Conservation (phyloP, 106 monocot genomes). For the Dendrobium chrysotoxum region DNA sequence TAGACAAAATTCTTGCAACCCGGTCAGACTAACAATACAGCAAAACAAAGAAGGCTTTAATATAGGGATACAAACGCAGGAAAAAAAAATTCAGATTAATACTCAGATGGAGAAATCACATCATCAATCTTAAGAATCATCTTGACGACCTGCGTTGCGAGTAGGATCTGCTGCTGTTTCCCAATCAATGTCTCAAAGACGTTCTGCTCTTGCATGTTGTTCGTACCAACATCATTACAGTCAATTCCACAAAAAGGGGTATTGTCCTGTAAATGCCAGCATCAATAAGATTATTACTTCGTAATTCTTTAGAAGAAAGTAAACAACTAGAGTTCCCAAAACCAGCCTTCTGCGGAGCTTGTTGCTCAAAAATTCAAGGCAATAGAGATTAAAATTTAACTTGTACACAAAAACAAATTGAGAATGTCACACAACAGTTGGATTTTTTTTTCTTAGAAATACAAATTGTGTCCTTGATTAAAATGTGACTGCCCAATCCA, state of each 20-base stretch:
- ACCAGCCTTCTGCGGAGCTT: too few species aligned
- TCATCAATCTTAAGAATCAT: constrained; percentile 98
- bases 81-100: constrained; percentile 19
- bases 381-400: too few species aligned
- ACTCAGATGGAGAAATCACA: constrained; percentile 72
- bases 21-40: background rate
- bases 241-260: constrained; percentile 85
- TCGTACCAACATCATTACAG: constrained; percentile 91
- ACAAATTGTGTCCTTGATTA: too few species aligned
- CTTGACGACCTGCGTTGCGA: constrained; percentile 94
- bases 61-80: background rate
- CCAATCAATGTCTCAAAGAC: constrained; percentile 94
- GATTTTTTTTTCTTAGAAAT: too few species aligned
- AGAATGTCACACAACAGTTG: too few species aligned
- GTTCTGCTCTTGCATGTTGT: constrained; percentile 79
- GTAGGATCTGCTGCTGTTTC: constrained; percentile 91
- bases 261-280: constrained; percentile 42
- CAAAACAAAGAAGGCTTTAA: background rate
- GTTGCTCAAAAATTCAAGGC: too few species aligned
- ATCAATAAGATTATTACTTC: background rate
- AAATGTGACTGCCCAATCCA: too few species aligned
- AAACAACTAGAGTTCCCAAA: background rate
- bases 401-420: too few species aligned
- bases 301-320: background rate
- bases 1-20: background rate